Base-by-base conservation (phyloP, 768 basidiomycete genomes). In the Pleurotus eryngii region DNA sequence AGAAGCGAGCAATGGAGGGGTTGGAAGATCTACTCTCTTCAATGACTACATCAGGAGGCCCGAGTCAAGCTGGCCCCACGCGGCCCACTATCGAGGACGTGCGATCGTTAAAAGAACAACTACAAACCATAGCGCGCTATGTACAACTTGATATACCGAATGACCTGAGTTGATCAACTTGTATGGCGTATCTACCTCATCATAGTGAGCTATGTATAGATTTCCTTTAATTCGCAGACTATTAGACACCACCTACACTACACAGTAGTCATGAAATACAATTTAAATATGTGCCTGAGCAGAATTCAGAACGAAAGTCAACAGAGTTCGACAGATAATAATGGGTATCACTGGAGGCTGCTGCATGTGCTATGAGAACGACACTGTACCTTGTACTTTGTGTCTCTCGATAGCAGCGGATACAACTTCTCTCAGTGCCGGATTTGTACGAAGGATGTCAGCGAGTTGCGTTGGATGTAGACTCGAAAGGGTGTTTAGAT, bases 21-120 rank as follows among this genome's bases (percentile, higher is more conserved):
- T 61, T 85, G 42, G 83, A 85, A 63, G 83, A 85, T 65, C 75
- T 83, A 77, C 66, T 87, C 56, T 73, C 73, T 2, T 68, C 70
- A 20, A 65, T 86, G 60, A 69, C 71, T 3, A 63, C 76, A 39
- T 53, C 37, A 15, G 51, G 38, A 7, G 1, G 38, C 7, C 9
- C 17, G 15, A 42, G 30, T 17, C 18, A 45, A 59, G 26, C 17
- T 17, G 43, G 3, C 8, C 38, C 9, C 49, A 35, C 5, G 49
- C 20, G 51, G 22, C 51, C 51, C 22, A 53, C 51, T 9, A 53
- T 53, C 2, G 51, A 53, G 3, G 51, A 53, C 22, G 38, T 53
- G 14, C 15, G 38, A 39, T 35, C 6, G 2, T 11, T 53, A 8
- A 42, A 53, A 39, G 37, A 40, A 15, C 30, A 24, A 24, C 35